phyloP scores from a whole-genome alignment of 106 monocot genomes.

The Iris macrosiphon region DNA sequence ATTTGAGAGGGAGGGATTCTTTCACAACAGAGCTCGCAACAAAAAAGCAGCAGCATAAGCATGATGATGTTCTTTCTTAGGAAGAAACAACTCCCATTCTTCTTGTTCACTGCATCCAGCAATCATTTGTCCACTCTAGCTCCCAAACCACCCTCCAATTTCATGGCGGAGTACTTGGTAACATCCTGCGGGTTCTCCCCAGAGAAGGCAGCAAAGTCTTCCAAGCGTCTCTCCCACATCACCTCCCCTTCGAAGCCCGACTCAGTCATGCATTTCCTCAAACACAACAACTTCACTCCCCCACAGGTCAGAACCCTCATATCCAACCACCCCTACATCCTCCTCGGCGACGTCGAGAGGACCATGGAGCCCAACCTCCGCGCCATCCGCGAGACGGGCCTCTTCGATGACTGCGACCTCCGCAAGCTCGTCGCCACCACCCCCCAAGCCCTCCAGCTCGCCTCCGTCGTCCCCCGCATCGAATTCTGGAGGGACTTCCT shows the following conservation, averaged over 20 bases:
- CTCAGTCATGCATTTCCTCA: constrained; percentile 11
- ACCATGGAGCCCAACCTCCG: neutral
- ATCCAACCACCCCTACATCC: neutral
- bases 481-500: neutral
- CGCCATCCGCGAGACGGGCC: neutral
- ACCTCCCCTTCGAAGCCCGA: constrained; percentile 20
- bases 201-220: neutral
- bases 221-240: constrained; percentile 7
- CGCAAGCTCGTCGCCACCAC: neutral
- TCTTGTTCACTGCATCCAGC: no score
- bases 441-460: neutral
- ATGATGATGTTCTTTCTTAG: no score
- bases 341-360: neutral
- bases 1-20: no score
- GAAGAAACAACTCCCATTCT: no score
- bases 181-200: constrained; percentile 20
- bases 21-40: no score
- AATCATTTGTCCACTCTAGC: no score
- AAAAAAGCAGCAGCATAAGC: no score
- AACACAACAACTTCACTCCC: neutral
- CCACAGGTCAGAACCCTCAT: neutral
- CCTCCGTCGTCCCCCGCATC: neutral
- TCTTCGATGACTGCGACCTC: constrained; percentile 10
- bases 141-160: neutral
- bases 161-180: constrained; percentile 4